These are phyloP conservation scores for Russula sp. DNA, from an alignment of 768 basidiomycete species.

Conservation along the genomic window DNA sequence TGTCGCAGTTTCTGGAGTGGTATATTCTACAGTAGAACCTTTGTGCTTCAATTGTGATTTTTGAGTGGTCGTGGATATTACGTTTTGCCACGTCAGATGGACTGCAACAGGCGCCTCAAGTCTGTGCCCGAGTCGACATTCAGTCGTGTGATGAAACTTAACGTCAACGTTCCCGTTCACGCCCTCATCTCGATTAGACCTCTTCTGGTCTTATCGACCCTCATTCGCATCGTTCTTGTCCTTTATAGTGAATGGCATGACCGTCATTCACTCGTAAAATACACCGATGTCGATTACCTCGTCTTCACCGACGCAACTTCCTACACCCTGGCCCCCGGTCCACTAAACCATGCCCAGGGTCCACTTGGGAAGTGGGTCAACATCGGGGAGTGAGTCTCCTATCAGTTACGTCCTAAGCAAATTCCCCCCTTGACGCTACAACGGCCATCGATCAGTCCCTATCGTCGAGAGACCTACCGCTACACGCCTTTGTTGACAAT, in stretches of 20 bases:
- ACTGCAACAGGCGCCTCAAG: conserved; percentile 9
- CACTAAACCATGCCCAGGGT: conserved; percentile 59
- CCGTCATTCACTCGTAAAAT: conserved; percentile 76
- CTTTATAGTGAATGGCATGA: conserved; percentile 92
- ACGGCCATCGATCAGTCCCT: conserved; percentile 58
- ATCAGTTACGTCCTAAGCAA: conserved; percentile 10
- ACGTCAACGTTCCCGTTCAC: conserved; percentile 5
- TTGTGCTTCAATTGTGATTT: conserved; percentile 19
- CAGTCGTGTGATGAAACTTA: neutral
- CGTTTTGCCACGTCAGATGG: conserved; percentile 25
- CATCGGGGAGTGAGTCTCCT: conserved; percentile 71
- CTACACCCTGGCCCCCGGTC: conserved; percentile 54
- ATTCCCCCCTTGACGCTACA: conserved; percentile 8
- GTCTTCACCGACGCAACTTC: conserved; percentile 92
- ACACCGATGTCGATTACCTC: conserved; percentile 97
- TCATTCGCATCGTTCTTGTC: conserved; percentile 67
- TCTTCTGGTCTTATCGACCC: conserved; percentile 52
- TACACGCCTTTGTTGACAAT: conserved; percentile 93
- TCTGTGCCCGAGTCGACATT: neutral
- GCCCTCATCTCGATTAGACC: conserved; percentile 44
- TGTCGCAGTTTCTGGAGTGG: conserved; percentile 5
- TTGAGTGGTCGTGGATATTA: conserved; percentile 15
- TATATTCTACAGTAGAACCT: conserved; percentile 10
- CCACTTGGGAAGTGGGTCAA: conserved; percentile 45
- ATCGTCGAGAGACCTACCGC: conserved; percentile 87